These are phyloP conservation scores for Thalassiosira gravida DNA, from an alignment of 352 stramenopile species.

Conservation along the genomic window DNA sequence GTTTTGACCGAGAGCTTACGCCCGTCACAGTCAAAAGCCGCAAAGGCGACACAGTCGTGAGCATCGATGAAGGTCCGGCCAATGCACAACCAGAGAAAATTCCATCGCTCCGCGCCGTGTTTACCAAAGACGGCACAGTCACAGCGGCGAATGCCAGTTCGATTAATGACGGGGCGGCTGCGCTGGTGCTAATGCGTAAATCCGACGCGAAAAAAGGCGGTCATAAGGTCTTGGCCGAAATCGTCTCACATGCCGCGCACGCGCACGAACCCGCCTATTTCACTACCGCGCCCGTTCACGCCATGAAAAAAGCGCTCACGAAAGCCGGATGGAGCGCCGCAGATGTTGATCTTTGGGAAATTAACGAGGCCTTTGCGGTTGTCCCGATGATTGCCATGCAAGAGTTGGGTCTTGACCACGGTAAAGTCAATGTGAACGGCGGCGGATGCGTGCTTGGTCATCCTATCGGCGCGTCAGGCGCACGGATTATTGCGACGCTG, in stretches of 20 bases:
- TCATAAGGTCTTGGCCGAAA: slow-evolving; percentile 64
- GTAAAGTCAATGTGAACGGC: slow-evolving; percentile 95
- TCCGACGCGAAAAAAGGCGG: slow-evolving; percentile 88
- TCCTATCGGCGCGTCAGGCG: slow-evolving; percentile 89
- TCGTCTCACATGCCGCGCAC: slow-evolving; percentile 85
- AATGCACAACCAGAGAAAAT: slow-evolving; percentile 92
- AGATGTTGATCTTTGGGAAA: slow-evolving; percentile 97
- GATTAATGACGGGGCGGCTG: slow-evolving; percentile 95
- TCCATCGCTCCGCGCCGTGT: slow-evolving; percentile 89
- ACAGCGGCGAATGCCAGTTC: slow-evolving; percentile 96
- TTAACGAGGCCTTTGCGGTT: slow-evolving; percentile 99
- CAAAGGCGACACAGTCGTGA: slow-evolving; percentile 47
- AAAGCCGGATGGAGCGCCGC: slow-evolving; percentile 89
- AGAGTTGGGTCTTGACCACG: slow-evolving; percentile 91
- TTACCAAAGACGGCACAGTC: slow-evolving; percentile 93
- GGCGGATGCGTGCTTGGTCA: slow-evolving; percentile 90
- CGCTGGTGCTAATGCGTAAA: slow-evolving; percentile 94
- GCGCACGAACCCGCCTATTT: slow-evolving; percentile 93
- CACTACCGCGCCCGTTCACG: slow-evolving; percentile 94
- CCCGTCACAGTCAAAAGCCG: slow-evolving; percentile 88
- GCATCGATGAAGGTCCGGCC: slow-evolving; percentile 92
- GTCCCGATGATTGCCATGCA: slow-evolving; percentile 95
- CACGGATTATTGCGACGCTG: slow-evolving; percentile 91
- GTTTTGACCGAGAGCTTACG: slow-evolving; percentile 88
- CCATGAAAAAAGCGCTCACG: slow-evolving; percentile 91